Base-by-base conservation (phyloP, 495 filamentous ascomycete species). In the Cercophora newfieldiana region DNA sequence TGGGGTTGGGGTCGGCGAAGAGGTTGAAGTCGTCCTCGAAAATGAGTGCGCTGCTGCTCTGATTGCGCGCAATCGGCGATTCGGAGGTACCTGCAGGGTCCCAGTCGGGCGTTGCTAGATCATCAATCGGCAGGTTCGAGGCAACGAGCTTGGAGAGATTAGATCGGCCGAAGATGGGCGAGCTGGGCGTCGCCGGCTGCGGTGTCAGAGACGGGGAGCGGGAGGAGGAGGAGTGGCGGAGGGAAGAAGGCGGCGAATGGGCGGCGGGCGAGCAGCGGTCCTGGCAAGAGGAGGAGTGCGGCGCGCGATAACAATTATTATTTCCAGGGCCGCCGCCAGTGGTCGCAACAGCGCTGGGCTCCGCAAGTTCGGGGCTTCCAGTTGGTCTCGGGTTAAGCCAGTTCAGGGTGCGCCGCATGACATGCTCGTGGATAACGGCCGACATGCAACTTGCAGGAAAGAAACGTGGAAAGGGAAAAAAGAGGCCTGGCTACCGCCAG, bases 141-240 rank as follows among this genome's bases (percentile, higher is more conserved):
- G 65, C 68, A 58, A 78, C 73, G 30, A 73, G 72, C 60, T 78
- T 79, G 54, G 79, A 72, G 47, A 51, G 33, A 55, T 64, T 68
- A 66, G 69, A 67, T 68, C 77, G 79, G 71, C 73, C 72, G 67
- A 76, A 72, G 68, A 69, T 70, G 31, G 78, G 70, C 25, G 72
- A 74, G 30, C 51, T 49, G 19, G 75, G 75, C 22, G 75, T 82
- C 50, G 76, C 74, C 65, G 81, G 81, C 69, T 82, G 74, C 8
- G 75, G 73, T 47, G 71, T 73, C 44, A 74, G 69, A 4, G 76
- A 77, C 65, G 70, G 71, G 60, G 75, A 78, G 66, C 65, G 72
- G 24, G 73, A 75, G 44, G 72, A 75, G 24, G 73, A 75, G 44
- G 72, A 75, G 72, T 78, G 65, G 70, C 69, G 68, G 60, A 72